phyloP scores from a whole-genome alignment of 1,139 yeast genomes.

The Yamadazyma atlantica region DNA sequence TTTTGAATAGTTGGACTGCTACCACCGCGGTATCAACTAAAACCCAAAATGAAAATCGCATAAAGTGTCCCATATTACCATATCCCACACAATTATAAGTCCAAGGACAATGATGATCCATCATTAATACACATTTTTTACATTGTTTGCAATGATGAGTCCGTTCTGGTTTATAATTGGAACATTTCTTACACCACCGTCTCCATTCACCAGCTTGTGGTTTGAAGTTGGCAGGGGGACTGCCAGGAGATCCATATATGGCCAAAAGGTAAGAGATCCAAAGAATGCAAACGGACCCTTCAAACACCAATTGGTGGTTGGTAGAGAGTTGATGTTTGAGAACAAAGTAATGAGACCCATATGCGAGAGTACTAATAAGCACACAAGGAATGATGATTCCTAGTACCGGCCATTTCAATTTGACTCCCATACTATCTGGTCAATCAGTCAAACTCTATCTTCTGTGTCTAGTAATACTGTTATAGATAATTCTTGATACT shows the following conservation, averaged over 20 bases:
- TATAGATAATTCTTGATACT: background rate
- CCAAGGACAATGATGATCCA: constrained; percentile 99
- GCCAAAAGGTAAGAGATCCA: constrained; percentile 72
- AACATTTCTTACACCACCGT: constrained; percentile 60
- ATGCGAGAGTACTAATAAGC: constrained; percentile 62
- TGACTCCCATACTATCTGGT: constrained; percentile 28
- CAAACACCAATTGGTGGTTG: constrained; percentile 46
- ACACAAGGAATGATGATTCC: constrained; percentile 66
- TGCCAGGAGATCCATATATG: constrained; percentile 60
- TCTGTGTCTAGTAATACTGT: too few species aligned
- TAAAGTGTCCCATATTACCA: constrained; percentile 75
- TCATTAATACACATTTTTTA: constrained; percentile 65
- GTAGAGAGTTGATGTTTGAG: constrained; percentile 43
- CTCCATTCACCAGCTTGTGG: constrained; percentile 33
- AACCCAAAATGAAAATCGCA: constrained; percentile 75
- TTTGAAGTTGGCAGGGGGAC: constrained; percentile 41
- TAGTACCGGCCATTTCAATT: constrained; percentile 50
- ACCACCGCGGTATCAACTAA: constrained; percentile 54
- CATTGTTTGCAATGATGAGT: constrained; percentile 86
- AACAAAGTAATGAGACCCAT: constrained; percentile 62
- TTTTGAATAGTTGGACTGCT: constrained; percentile 38
- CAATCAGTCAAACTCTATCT: too few species aligned
- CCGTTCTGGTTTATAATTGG: constrained; percentile 90
- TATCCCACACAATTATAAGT: constrained; percentile 87
- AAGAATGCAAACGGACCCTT: constrained; percentile 51